Evolutionary conservation across 768 basidiomycete genomes (phyloP).

Genomic region (Termitomyces sp.): DNA sequence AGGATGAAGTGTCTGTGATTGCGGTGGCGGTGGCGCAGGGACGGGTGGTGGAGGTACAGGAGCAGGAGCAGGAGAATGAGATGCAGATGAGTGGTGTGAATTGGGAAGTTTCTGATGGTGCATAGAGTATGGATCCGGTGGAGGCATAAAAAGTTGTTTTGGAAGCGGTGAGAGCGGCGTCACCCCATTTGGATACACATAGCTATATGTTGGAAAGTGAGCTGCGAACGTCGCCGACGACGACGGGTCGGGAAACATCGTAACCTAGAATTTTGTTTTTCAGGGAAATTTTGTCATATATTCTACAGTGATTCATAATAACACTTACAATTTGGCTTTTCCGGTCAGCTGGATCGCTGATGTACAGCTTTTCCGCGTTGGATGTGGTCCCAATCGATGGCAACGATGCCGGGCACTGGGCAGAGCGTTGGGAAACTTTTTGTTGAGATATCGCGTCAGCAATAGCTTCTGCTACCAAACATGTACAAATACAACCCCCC

Average conservation of each 20-base stretch:
- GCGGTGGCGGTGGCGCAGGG: not conserved
- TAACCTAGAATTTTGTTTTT: not conserved
- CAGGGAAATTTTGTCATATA: not conserved
- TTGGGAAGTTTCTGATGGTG: constrained; percentile 1
- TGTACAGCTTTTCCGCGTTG: not conserved
- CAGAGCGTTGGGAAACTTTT: constrained; percentile 6
- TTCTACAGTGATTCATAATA: not conserved
- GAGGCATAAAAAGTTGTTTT: constrained; percentile 58
- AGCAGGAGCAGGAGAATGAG: constrained; percentile 1
- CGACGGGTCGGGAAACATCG: constrained; percentile 9
- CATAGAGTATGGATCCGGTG: constrained; percentile 18
- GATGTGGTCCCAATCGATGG: constrained; percentile 2
- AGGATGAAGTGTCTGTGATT: not conserved
- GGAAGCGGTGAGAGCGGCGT: constrained; percentile 52
- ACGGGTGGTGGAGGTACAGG: not conserved
- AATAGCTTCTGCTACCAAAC: not conserved
- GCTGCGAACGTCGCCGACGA: constrained; percentile 4
- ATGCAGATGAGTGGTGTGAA: constrained; percentile 1
- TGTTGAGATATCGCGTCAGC: not conserved
- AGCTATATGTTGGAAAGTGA: constrained; percentile 8
- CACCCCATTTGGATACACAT: constrained; percentile 8
- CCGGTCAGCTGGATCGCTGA: not conserved
- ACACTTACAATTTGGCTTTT: not conserved
- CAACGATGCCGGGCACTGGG: not conserved
- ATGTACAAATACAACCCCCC: constrained; percentile 1